phyloP scores from a whole-genome alignment of 2,329 filamentous ascomycete species.

The Fusarium cyanostomum region DNA sequence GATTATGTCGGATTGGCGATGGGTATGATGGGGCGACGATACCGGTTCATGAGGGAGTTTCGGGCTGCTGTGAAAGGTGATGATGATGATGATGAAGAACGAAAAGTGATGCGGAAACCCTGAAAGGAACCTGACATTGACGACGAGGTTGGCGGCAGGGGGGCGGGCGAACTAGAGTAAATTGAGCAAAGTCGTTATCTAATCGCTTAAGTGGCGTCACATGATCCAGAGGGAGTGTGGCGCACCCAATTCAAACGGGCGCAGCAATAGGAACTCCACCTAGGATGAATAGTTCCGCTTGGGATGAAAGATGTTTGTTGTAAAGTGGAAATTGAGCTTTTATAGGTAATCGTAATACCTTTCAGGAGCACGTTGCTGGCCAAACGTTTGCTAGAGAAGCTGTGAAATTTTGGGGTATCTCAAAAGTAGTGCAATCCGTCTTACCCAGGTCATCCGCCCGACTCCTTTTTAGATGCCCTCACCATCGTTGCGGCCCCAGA shows the following conservation, averaged over 20 bases:
- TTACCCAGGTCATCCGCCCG: conserved; percentile 16
- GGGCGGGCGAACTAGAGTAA: conserved; percentile 15
- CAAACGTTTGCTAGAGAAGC: conserved; percentile 11
- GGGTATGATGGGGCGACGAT: conserved; percentile 20
- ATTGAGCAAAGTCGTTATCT: conserved; percentile 35
- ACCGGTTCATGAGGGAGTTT: conserved; percentile 39
- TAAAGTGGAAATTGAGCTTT: neutral
- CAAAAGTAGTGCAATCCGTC: conserved; percentile 26
- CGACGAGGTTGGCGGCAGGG: conserved; percentile 39
- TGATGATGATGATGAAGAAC: conserved; percentile 22
- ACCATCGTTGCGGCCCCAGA: conserved; percentile 89
- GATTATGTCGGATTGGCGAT: conserved; percentile 42
- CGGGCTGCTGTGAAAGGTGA: conserved; percentile 13
- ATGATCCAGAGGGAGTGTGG: conserved; percentile 28
- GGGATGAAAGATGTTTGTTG: neutral
- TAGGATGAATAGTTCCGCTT: conserved; percentile 1
- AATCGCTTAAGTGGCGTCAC: conserved; percentile 37
- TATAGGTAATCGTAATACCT: neutral
- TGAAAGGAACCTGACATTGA: conserved; percentile 36
- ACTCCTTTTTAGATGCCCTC: conserved; percentile 56
- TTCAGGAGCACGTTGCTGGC: neutral
- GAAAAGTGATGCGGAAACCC: conserved; percentile 25
- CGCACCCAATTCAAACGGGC: conserved; percentile 12
- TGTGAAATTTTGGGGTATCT: conserved; percentile 41
- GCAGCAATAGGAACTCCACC: conserved; percentile 24